Percentiles rank a stretch among this genome's conserved stretches.
Conservation (phyloP, 306 rosid species). For the Sechiopsis laciniata region DNA sequence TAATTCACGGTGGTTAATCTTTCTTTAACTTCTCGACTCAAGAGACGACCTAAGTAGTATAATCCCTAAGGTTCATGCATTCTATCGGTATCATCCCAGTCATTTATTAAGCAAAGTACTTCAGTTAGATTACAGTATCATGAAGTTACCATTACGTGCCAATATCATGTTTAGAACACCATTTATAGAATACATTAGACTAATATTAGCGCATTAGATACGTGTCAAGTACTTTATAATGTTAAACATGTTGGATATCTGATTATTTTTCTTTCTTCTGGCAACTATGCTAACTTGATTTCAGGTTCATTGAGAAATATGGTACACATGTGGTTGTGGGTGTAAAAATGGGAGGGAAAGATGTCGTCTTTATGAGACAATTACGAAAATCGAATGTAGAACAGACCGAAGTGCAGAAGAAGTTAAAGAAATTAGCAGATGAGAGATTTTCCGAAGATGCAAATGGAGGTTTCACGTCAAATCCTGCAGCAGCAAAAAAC, state of each 20-base stretch:
- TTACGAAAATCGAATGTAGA: constrained; percentile 46
- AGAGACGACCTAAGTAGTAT: not conserved
- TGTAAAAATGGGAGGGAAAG: constrained; percentile 94
- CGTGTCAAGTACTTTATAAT: not conserved
- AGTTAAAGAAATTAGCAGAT: constrained; percentile 66
- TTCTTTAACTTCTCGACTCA: not conserved
- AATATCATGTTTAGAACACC: not conserved
- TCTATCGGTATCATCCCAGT: not conserved
- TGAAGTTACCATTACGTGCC: not conserved
- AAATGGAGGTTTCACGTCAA: constrained; percentile 29
- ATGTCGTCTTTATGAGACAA: constrained; percentile 71
- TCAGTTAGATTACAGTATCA: not conserved
- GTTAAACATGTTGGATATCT: not conserved
- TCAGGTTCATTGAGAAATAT: constrained; percentile 84
- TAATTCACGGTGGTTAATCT: not conserved
- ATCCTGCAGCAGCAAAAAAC: constrained; percentile 35
- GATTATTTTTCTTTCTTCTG: not conserved
- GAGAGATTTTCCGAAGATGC: constrained; percentile 53
- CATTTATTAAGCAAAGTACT: not conserved
- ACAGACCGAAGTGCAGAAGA: constrained; percentile 57
- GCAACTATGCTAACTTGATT: constrained; percentile 16
- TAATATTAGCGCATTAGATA: not conserved
- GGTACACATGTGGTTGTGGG: constrained; percentile 90
- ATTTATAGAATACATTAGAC: not conserved
- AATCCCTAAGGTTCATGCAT: not conserved